These are phyloP conservation scores for Dendrobium chrysotoxum DNA, from an alignment of 106 monocot species.

Conservation along the genomic window DNA sequence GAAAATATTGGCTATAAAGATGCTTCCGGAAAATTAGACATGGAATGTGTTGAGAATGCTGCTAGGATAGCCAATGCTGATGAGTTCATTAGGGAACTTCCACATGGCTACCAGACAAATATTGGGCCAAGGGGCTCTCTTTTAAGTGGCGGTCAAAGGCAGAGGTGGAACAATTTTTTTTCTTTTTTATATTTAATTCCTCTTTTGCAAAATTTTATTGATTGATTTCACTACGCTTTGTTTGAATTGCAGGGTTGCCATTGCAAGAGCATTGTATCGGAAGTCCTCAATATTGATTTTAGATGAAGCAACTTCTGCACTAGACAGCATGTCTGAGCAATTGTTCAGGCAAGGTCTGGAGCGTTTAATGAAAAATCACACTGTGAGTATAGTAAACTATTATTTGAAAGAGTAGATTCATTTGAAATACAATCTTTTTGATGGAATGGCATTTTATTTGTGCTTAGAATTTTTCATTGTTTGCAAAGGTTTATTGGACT, in stretches of 20 bases:
- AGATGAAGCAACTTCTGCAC: constrained; percentile 88
- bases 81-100: constrained; percentile 61
- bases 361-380: constrained; percentile 44
- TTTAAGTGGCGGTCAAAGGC: constrained; percentile 86
- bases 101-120: constrained; percentile 56
- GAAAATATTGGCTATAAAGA: constrained; percentile 87
- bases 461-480: no score
- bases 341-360: constrained; percentile 59
- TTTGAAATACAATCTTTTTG: no score
- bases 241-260: constrained; percentile 41
- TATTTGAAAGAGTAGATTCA: no score
- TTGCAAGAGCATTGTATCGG: constrained; percentile 77
- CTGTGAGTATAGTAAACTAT: constrained; percentile 40
- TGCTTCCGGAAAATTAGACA: constrained; percentile 29
- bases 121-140: constrained; percentile 69
- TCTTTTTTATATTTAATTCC: background rate
- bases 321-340: constrained; percentile 69
- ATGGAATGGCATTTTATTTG: no score
- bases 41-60: constrained; percentile 53
- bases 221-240: background rate
- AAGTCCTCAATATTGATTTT: constrained; percentile 67
- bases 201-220: background rate
- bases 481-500: no score
- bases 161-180: constrained; percentile 33
- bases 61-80: constrained; percentile 81